Conservation (phyloP, 306 rosid genomes). For the Pyrus pyrifolia region DNA sequence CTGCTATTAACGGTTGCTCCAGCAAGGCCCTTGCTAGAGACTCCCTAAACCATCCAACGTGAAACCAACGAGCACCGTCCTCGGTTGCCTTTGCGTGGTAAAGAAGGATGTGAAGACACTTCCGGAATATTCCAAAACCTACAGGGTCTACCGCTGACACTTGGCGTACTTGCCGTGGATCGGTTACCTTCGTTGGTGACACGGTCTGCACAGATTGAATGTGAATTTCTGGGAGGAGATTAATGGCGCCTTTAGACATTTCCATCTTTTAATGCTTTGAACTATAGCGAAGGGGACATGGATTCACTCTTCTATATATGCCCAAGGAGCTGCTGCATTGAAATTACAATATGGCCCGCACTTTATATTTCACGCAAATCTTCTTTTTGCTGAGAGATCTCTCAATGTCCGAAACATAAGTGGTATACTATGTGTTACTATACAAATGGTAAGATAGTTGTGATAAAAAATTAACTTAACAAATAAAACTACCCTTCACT, state of each 20-base stretch:
- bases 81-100: conserved; percentile 21
- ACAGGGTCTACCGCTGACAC: neutral
- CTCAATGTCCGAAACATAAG: accelerated
- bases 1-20: conserved; percentile 46
- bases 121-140: neutral
- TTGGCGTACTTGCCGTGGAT: conserved; percentile 20
- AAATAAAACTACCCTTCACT: no score
- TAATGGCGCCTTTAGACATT: neutral
- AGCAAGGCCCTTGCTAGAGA: conserved; percentile 35
- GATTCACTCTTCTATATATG: no score
- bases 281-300: no score
- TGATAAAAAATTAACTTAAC: no score
- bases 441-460: no score
- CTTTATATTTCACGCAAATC: no score
- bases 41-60: conserved; percentile 55
- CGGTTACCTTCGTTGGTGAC: conserved; percentile 30
- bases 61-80: conserved; percentile 25
- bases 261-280: neutral
- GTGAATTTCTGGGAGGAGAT: neutral
- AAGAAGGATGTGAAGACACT: conserved; percentile 37
- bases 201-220: conserved; percentile 34
- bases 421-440: no score
- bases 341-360: no score
- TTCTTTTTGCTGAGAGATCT: no score
- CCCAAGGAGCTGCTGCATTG: no score